Conservation (phyloP, 1,139 yeast genomes). For the Saccharomyces hybrid region DNA sequence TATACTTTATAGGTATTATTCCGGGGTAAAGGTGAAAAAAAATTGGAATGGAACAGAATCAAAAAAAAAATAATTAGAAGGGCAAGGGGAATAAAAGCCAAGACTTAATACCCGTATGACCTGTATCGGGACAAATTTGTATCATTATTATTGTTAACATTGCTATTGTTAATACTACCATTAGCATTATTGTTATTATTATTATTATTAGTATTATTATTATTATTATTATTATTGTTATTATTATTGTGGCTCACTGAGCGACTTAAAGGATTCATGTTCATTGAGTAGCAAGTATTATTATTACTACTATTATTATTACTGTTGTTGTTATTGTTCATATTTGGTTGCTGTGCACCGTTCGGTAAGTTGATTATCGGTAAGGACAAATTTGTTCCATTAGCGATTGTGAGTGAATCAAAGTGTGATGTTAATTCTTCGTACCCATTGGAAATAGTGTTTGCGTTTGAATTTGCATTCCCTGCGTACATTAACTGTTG, state of each 20-base stretch:
- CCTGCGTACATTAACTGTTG: slow-evolving; percentile 1
- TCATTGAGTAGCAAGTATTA: neutral
- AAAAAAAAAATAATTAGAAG: neutral
- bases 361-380: slow-evolving; percentile 6
- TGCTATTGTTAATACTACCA: neutral
- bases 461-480: slow-evolving; percentile 8
- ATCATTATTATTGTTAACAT: neutral
- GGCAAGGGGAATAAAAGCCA: neutral
- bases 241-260: neutral
- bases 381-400: slow-evolving; percentile 19
- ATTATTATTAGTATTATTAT: neutral
- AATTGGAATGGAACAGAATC: neutral
- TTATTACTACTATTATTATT: neutral
- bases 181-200: neutral
- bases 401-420: slow-evolving; percentile 16
- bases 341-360: too few relatives aligned
- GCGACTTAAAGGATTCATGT: neutral
- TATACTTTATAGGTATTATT: neutral
- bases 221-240: neutral
- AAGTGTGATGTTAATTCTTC: slow-evolving; percentile 18
- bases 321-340: too few relatives aligned
- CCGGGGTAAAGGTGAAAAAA: neutral
- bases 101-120: neutral
- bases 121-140: neutral
- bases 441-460: neutral